phyloP scores from a whole-genome alignment of 306 rosid species.

The Ochetophila trinervis region DNA sequence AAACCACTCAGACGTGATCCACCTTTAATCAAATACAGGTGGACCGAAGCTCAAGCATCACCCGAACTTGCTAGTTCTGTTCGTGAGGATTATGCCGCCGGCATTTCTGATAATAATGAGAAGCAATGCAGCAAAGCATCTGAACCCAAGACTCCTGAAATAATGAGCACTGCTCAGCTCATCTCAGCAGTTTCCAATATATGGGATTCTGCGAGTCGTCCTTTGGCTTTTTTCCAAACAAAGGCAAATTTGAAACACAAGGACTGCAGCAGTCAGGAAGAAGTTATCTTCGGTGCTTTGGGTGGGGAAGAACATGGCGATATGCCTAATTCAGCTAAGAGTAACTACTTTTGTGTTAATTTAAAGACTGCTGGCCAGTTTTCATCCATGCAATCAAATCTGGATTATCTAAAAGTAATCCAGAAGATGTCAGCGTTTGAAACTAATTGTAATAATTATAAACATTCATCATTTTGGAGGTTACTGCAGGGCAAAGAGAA shows the following conservation, averaged over 20 bases:
- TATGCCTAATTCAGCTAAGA: slow-evolving; percentile 30
- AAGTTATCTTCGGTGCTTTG: slow-evolving; percentile 30
- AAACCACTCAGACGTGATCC: slow-evolving; percentile 39
- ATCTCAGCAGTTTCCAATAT: slow-evolving; percentile 59
- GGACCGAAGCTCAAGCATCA: slow-evolving; percentile 36
- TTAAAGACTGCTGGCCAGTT: slow-evolving; percentile 20
- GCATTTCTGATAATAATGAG: slow-evolving; percentile 31
- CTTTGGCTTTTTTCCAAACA: slow-evolving; percentile 42
- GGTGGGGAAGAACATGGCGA: slow-evolving; percentile 36
- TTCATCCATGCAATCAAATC: slow-evolving; percentile 26
- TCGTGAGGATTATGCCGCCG: slow-evolving; percentile 32
- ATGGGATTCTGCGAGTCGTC: slow-evolving; percentile 69
- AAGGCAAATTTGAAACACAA: slow-evolving; percentile 35
- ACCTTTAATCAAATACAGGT: slow-evolving; percentile 55
- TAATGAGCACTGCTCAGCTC: slow-evolving; percentile 57
- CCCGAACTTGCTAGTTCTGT: slow-evolving; percentile 40
- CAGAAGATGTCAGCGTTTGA: slow-evolving; percentile 46
- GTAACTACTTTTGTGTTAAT: slow-evolving; percentile 30
- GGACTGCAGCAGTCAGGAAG: slow-evolving; percentile 28
- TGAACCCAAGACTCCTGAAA: slow-evolving; percentile 38
- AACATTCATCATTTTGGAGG: slow-evolving; percentile 47
- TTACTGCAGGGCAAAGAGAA: slow-evolving; percentile 23
- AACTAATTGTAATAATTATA: slow-evolving; percentile 33
- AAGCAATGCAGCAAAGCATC: slow-evolving; percentile 32
- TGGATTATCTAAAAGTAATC: slow-evolving; percentile 39